Conservation (phyloP, 805 yeast genomes). For the Zygosaccharomyces gambellarensis region DNA sequence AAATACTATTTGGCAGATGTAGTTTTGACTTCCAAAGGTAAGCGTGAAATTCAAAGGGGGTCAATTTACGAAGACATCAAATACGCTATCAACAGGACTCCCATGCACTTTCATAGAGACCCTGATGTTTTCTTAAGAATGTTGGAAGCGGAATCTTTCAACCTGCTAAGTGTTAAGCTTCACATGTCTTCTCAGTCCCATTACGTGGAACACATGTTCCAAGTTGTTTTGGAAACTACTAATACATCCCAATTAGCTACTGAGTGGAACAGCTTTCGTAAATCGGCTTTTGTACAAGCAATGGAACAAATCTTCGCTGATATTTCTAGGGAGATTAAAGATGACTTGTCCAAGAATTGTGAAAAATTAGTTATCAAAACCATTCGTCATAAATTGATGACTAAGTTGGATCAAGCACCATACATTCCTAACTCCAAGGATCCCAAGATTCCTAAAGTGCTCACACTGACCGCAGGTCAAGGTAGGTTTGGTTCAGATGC, state of each 20-base stretch:
- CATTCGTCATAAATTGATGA: slow-evolving; percentile 63
- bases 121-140: slow-evolving; percentile 86
- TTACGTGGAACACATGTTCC: slow-evolving; percentile 44
- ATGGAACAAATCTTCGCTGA: slow-evolving; percentile 61
- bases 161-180: slow-evolving; percentile 63
- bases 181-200: slow-evolving; percentile 39
- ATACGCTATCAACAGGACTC: slow-evolving; percentile 77
- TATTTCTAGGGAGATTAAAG: slow-evolving; percentile 73
- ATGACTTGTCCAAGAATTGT: slow-evolving; percentile 71
- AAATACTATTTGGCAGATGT: slow-evolving; percentile 66
- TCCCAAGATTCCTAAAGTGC: slow-evolving; percentile 81
- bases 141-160: slow-evolving; percentile 84
- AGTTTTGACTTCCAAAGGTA: slow-evolving; percentile 78
- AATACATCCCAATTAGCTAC: slow-evolving; percentile 70
- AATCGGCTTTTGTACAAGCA: slow-evolving; percentile 59
- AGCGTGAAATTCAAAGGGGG: slow-evolving; percentile 67
- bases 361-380: slow-evolving; percentile 63
- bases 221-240: slow-evolving; percentile 62
- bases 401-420: slow-evolving; percentile 88
- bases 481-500: slow-evolving; percentile 81
- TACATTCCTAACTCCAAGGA: slow-evolving; percentile 74
- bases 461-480: slow-evolving; percentile 80
- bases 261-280: slow-evolving; percentile 78
- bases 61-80: slow-evolving; percentile 86
- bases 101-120: slow-evolving; percentile 62